Base-by-base conservation (phyloP, 805 yeast species). In the Candida rishiriensis region DNA sequence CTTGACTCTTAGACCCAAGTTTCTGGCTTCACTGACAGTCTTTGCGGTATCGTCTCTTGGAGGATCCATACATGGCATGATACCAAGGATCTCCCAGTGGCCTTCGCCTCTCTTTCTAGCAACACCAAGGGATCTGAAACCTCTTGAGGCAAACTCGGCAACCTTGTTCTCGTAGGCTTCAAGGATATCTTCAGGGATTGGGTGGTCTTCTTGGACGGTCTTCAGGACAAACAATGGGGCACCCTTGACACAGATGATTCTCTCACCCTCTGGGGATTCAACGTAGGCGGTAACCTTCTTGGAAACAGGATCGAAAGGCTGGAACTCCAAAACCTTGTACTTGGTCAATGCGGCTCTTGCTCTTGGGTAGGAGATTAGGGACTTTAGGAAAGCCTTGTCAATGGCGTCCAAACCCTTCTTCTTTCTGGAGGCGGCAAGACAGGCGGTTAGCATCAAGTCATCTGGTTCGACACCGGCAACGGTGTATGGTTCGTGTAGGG, bases 1-100 rank as follows among this genome's bases (percentile, higher is more conserved):
- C 83, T 88, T 88, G 61, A 88, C 90, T 73, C 91, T 82, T 66
- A 88, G 79, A 81, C 96, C 96, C 65, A 88, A 81, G 59, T 74
- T 63, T 76, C 86, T 82, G 61, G 96, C 96, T 75, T 88, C 96
- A 70, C 75, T 69, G 66, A 88, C 91, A 67, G 96, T 88, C 64
- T 81, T 81, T 63, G 91, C 95, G 75, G 96, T 88, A 72, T 88
- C 96, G 75, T 88, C 95, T 81, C 96, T 85, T 76, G 96, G 96
- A 65, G 96, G 96, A 74, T 88, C 96, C 89, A 86, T 85, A 76
- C 95, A 87, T 71, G 96, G 96, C 95, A 88, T 88, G 69, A 88
- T 89, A 70, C 96, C 96, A 65, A 88, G 76, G 60, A 88, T 88
- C 76, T 88, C 96, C 96, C 96, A 88, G 81, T 86, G 91, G 63